phyloP scores from a whole-genome alignment of 495 filamentous ascomycete species.

The Amniculicola lignicola region DNA sequence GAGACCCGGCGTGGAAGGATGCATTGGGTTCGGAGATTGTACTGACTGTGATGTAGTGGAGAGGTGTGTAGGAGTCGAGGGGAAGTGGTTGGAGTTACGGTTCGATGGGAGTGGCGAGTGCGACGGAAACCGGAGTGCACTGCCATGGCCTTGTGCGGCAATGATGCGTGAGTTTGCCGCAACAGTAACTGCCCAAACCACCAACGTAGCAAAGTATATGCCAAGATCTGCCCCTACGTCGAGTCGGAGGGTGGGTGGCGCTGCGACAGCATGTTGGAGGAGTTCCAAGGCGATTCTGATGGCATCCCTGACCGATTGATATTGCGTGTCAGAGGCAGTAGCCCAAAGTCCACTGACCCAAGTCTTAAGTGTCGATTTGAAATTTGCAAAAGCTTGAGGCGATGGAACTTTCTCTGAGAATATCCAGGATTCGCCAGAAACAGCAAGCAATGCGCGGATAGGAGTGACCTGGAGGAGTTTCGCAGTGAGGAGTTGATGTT shows the following conservation, averaged over 20 bases:
- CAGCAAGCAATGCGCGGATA: constrained; percentile 40
- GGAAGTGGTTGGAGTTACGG: not conserved
- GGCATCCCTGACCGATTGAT: constrained; percentile 19
- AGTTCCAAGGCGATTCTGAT: constrained; percentile 28
- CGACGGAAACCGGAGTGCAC: constrained; percentile 14
- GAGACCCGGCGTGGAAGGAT: constrained; percentile 15
- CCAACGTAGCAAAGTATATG: constrained; percentile 38
- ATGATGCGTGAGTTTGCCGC: constrained; percentile 26
- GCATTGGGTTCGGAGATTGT: constrained; percentile 11
- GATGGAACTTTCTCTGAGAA: constrained; percentile 37
- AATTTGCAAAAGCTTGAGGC: constrained; percentile 11
- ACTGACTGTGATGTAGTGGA: constrained; percentile 3
- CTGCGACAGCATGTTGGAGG: constrained; percentile 32
- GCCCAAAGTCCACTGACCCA: constrained; percentile 30
- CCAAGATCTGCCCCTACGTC: constrained; percentile 37
- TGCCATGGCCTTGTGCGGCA: constrained; percentile 2
- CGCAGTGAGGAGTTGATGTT: constrained; percentile 24
- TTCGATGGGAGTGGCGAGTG: constrained; percentile 16
- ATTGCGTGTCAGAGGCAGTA: constrained; percentile 11
- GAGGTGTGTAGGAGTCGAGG: constrained; percentile 12
- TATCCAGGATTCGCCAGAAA: constrained; percentile 42
- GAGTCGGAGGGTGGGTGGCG: constrained; percentile 32
- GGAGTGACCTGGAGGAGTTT: constrained; percentile 37
- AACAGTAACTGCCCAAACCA: constrained; percentile 38
- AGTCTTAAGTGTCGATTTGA: constrained; percentile 19